These are phyloP conservation scores for Beauveria asiatica DNA, from an alignment of 2,329 filamentous ascomycete genomes.

Conservation along the genomic window DNA sequence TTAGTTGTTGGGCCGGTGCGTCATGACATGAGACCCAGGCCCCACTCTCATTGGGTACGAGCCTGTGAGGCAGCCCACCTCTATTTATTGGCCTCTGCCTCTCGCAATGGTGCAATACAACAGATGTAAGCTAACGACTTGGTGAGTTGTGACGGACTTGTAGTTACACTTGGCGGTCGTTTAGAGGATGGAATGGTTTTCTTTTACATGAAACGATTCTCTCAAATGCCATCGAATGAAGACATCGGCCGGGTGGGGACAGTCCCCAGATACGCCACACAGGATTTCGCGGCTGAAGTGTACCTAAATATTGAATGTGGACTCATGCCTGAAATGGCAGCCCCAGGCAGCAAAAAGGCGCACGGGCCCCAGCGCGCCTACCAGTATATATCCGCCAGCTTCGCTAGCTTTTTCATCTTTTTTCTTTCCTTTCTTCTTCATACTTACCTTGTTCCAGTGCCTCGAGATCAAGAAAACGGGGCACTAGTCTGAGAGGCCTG, in stretches of 20 bases:
- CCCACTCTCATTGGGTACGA: conserved; percentile 18
- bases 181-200: not conserved
- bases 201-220: not conserved
- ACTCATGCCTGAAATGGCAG: not conserved
- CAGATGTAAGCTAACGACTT: not conserved
- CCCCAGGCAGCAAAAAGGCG: conserved; percentile 14
- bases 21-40: conserved; percentile 30
- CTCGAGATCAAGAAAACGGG: conserved; percentile 35
- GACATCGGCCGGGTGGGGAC: not conserved
- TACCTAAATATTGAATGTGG: not conserved
- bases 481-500: conserved; percentile 37
- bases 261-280: not conserved
- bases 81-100: not conserved
- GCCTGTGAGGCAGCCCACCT: conserved; percentile 7
- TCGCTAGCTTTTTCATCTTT: conserved; percentile 10
- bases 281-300: not conserved
- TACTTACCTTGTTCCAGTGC: conserved; percentile 42
- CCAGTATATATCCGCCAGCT: conserved; percentile 15
- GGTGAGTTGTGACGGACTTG: not conserved
- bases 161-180: not conserved
- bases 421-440: conserved; percentile 31
- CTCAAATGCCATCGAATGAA: not conserved
- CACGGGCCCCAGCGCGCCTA: conserved; percentile 17
- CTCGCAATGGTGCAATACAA: not conserved
- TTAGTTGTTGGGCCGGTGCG: conserved; percentile 20